These are phyloP conservation scores for Trifolium subterraneum DNA, from an alignment of 306 rosid species.

Conservation along the genomic window DNA sequence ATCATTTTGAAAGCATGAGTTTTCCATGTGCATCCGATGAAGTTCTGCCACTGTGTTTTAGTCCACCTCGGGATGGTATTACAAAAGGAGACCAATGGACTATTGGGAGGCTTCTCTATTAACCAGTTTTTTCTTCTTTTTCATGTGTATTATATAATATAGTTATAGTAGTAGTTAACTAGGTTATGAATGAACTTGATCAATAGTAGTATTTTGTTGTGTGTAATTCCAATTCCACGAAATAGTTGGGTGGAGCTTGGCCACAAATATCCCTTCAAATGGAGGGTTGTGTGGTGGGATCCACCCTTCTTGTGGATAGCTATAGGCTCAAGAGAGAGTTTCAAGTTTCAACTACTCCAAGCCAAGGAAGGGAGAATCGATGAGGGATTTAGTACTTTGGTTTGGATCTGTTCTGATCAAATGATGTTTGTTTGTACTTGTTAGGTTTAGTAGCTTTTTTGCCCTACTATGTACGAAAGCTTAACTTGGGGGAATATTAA, in stretches of 20 bases:
- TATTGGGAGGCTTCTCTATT: conserved; percentile 33
- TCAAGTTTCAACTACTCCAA: background rate
- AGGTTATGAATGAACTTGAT: background rate
- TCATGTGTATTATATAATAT: background rate
- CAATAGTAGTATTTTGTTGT: background rate
- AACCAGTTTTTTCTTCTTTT: background rate
- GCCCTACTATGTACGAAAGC: background rate
- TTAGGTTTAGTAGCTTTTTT: background rate
- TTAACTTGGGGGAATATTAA: background rate
- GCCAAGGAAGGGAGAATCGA: background rate
- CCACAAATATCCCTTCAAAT: conserved; percentile 48
- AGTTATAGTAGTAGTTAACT: background rate
- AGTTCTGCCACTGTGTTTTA: conserved; percentile 55
- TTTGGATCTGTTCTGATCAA: background rate
- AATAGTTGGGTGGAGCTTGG: conserved; percentile 61
- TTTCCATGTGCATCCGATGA: conserved; percentile 50
- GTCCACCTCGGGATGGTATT: conserved; percentile 63
- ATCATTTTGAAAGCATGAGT: conserved; percentile 49
- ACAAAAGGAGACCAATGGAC: conserved; percentile 18
- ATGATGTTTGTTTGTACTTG: background rate
- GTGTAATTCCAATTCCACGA: background rate
- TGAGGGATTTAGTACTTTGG: background rate
- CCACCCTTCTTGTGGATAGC: conserved; percentile 55
- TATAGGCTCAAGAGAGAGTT: background rate
- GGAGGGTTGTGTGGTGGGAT: conserved; percentile 59